Evolutionary conservation across 2,329 filamentous ascomycete genomes (phyloP), one percentile per base, ranked within the genome.

Genomic region (Colletotrichum australisinense): DNA sequence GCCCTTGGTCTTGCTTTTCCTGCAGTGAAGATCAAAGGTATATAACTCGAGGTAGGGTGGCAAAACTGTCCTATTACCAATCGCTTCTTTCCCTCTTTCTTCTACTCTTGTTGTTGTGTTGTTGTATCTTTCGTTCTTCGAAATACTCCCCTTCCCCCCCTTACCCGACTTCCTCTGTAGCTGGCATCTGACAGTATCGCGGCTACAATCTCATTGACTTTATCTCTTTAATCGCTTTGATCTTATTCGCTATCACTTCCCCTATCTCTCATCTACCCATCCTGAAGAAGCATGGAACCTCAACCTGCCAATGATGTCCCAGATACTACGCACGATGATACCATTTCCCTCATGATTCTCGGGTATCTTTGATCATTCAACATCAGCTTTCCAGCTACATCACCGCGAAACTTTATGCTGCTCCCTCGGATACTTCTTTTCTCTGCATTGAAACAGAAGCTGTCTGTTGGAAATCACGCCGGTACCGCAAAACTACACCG

Each of bases 261-360:
- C 52, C 14, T n/a, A 5, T 42, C 32, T 11, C 16, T 12, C 2
- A 1, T 26, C 22, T 26, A 2, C 12, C n/a, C 24, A 19, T 42
- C 14, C 14, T 16, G 16, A 4, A 35, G 22, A 26, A 26, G 5
- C 22, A 73, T 73, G 67, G 71, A 73, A n/a, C 71, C 71, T 19
- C 56, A 66, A 53, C 24, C 56, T 16, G 28, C 26, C 14, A 57
- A 38, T 28, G 56, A 70, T 1, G 67, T 42, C 26, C 67, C 67
- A 5, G 71, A 57, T 42, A 73, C 71, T 32, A 71, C 58, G 12
- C 71, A 73, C 46, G 71, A 73, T 26, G 71, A 73, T n/a, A 71
- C 67, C 26, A 73, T 73, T 22, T 73, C 71, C 19, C 67, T 73
- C 32, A 73, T 73, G 67, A 70, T 73, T 11, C 67, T 70, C 46